A percentile compares a stretch with the other conserved stretches of the same genome.
phyloP scores from a whole-genome alignment of 176 grass and related monocot species.

The Echinochloa phyllopogon region DNA sequence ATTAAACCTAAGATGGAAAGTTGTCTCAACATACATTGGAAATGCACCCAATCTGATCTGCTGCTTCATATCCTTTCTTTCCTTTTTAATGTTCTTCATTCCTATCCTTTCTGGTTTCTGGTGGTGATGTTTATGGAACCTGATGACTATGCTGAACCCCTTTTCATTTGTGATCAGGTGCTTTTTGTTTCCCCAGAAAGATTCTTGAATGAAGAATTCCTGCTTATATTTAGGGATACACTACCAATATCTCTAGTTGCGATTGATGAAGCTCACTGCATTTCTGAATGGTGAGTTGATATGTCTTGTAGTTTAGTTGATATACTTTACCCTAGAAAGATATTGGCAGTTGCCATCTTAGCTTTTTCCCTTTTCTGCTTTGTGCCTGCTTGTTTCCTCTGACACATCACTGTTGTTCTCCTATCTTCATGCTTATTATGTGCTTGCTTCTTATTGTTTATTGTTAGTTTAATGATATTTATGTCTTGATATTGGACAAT shows the following conservation, averaged over 20 bases:
- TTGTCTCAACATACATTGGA: conserved; percentile 1
- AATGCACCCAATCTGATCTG: conserved; percentile 16
- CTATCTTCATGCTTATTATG: conserved; percentile 26
- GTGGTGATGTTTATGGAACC: not conserved
- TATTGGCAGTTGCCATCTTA: conserved; percentile 4
- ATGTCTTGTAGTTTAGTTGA: conserved; percentile 24
- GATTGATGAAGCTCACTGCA: conserved; percentile 99
- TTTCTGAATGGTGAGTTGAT: conserved; percentile 97
- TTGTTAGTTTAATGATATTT: conserved; percentile 28
- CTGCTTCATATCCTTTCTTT: conserved; percentile 17
- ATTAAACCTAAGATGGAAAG: not conserved
- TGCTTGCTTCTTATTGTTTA: not conserved
- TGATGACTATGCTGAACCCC: conserved; percentile 17
- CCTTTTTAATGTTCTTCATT: not conserved
- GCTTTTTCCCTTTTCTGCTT: not conserved
- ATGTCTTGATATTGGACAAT: conserved; percentile 34
- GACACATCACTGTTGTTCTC: not conserved
- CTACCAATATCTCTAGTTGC: conserved; percentile 85
- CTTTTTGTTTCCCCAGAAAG: conserved; percentile 99
- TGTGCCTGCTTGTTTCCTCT: conserved; percentile 3
- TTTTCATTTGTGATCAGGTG: conserved; percentile 65
- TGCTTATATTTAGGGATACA: conserved; percentile 67
- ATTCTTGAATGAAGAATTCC: conserved; percentile 90
- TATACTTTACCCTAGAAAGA: conserved; percentile 5
- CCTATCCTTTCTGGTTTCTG: conserved; percentile 9